Evolutionary conservation across 108 stramenopile genomes (phyloP), one percentile per base, ranked within the genome.

Genomic region (Nitzschia inconspicua): DNA sequence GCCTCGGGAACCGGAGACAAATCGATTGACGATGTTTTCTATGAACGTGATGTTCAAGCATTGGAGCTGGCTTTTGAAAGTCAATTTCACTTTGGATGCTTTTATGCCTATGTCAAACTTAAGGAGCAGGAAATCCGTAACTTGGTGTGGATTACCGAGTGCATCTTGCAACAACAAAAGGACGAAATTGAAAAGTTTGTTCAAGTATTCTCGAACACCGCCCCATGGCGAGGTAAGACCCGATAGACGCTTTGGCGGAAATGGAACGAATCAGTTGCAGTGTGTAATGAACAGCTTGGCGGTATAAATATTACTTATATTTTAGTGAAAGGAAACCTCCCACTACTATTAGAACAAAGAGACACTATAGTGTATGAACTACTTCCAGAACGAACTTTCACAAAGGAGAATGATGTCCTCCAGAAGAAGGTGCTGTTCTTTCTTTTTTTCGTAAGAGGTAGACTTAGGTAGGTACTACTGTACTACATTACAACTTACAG

Each of bases 121-220:
- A 99, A 99, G 94, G 97, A 98, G 76, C 97, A 98, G 78, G 97
- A 99, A 74, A 96, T 98, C 58, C 92, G 97, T 48, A 99, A 99
- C 79, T 77, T 99, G 70, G 99, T 98, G 18, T 99, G 99, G 99
- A 95, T 99, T 62, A 80, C 88, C 23, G 98, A 99, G 66, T 99
- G 98, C 76, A 97, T 99, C 64, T 76, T 98, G 31, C 98, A 99
- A 82, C 88, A 90, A 42, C 96, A 96, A 75, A 95, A 97, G 68
- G 98, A 99, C 61, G 95, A 96, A 63, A 96, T 97, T 63, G 79
- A 91, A 63, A 96, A 98, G 84, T 99, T 96, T 73, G 95, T 99
- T 16, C 98, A 93, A 26, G 89, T 98, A 44, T 99, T 99, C 68
- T 87, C 85, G 57, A 77, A 83, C 39, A 71, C 87, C 64, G 82